Base-by-base conservation (phyloP, 768 basidiomycete genomes). In the Leucosporidium yakuticum region DNA sequence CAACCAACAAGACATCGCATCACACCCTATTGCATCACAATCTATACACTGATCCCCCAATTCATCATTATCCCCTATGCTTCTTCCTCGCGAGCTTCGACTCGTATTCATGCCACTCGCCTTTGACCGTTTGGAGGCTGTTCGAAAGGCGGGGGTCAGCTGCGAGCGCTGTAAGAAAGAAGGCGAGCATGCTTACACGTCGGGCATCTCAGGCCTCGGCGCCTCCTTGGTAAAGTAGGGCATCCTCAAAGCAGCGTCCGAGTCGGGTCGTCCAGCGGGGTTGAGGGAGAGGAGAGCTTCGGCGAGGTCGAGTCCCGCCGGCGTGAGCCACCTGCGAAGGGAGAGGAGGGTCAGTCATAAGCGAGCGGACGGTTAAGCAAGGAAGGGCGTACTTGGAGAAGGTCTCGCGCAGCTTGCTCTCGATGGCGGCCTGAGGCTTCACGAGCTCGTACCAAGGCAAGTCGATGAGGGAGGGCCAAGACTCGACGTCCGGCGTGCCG, bases 361-460 rank as follows among this genome's bases (percentile, higher is more conserved):
- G 56, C 17, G 1, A 17, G 55, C 0, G 56, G 39, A 51, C n/a
- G 8, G 19, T 2, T 9, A 47, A 50, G 11, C 5, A 4, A 15
- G 2, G 48, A 4, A 9, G 12, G 21, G 75, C 81, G 69, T 73
- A 94, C 92, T 88, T 90, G 74, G 86, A 83, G 77, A 95, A 97
- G n/a, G 87, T 79, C 56, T 89, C 87, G 58, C 89, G 83, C 76
- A 99, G 92, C 65, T 83, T 86, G 74, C 88, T 89, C 21, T 84
- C 83, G 15, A 91, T 79, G 19, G 79, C 77, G 59, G 90, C 87
- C 75, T 85, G 88, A 2, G 95, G 93, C 78, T 91, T 93, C 60
- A 99, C 88, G n/a, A 99, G 84, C 78, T 99, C 96, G 76, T 91
- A 99, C 96, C 96, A 99, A 3, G 96, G 96, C 59, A 99, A 80